Base-by-base conservation (phyloP, 306 rosid species). In the Morella rubra region DNA sequence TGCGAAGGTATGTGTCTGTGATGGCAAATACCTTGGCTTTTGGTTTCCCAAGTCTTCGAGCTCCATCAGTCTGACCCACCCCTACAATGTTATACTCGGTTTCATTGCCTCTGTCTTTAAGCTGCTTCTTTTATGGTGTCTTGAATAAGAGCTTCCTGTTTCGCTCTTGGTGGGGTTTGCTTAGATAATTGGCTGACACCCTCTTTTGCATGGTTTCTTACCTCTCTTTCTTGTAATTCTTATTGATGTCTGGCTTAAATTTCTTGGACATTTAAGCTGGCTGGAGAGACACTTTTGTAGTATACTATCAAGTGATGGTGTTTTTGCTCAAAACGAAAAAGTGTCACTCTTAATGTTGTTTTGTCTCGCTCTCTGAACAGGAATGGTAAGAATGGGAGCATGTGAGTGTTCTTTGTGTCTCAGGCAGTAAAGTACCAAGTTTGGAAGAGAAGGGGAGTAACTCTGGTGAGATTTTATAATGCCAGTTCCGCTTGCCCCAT, bases 401-500 rank as follows among this genome's bases (percentile, higher is more conserved):
- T 80, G 71, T 69, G 47, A 69, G 66, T 78, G 74, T 75, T 84
- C 66, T 78, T 47, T 58, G 61, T 7, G 58, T 72, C 70, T 78
- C 76, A 84, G 60, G 73, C 70, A 72, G 72, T 50, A 71, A 54
- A 72, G 69, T 81, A 71, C 58, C 72, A 19, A 75, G 67, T 76
- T 86, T 81, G 78, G 77, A 81, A 66, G 77, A 86, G 86, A 80
- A 71, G 75, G 75, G 73, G 80, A 69, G 22, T 60, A 54, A 13
- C 49, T 61, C 53, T 79, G 37, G 37, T 32, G 7, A 60, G 73
- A 79, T 61, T 85, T 67, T 59, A 88, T 86, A 92, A 96, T 96
- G 99, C 99, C 99, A 87, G 98, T 96, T 88, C 99, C 98, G 80
- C 99, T 96, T 89, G 99, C 98, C 0, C 99, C 99, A 22, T 95